Conservation (phyloP, 495 filamentous ascomycete genomes). For the Wilcoxina mikolae region DNA sequence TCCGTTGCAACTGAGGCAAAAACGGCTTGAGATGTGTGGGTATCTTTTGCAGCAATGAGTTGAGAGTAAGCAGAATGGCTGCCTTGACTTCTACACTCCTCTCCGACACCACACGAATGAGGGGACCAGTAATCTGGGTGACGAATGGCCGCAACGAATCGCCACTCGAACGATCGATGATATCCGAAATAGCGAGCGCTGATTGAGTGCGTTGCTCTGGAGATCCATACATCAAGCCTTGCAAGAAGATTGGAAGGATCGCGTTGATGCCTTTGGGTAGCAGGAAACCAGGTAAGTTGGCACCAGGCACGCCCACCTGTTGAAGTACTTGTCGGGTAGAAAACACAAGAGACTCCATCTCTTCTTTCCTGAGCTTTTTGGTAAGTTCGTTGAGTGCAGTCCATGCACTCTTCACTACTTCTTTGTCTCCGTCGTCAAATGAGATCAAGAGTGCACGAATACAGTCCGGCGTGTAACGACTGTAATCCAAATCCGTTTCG, state of each 20-base stretch:
- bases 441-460: constrained; percentile 77
- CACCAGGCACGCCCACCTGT: constrained; percentile 75
- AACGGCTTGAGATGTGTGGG: constrained; percentile 91
- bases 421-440: constrained; percentile 71
- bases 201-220: constrained; percentile 80
- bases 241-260: constrained; percentile 89
- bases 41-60: constrained; percentile 93
- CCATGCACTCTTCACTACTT: constrained; percentile 89
- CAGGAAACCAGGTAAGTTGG: constrained; percentile 73
- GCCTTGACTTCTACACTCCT: constrained; percentile 88
- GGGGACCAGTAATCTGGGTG: constrained; percentile 89
- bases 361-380: constrained; percentile 81
- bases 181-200: constrained; percentile 85
- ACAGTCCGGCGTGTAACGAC: constrained; percentile 84
- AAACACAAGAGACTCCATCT: constrained; percentile 87
- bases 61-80: constrained; percentile 84
- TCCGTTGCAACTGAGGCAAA: constrained; percentile 87
- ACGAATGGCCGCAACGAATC: constrained; percentile 83
- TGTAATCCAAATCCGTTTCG: constrained; percentile 68
- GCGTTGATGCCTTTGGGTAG: constrained; percentile 96
- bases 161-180: constrained; percentile 76
- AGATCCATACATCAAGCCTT: constrained; percentile 91
- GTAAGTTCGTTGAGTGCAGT: constrained; percentile 75
- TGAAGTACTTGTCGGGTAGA: constrained; percentile 72
- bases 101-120: constrained; percentile 94